Conservation (phyloP, 495 filamentous ascomycete genomes). For the Penicillium parvum region DNA sequence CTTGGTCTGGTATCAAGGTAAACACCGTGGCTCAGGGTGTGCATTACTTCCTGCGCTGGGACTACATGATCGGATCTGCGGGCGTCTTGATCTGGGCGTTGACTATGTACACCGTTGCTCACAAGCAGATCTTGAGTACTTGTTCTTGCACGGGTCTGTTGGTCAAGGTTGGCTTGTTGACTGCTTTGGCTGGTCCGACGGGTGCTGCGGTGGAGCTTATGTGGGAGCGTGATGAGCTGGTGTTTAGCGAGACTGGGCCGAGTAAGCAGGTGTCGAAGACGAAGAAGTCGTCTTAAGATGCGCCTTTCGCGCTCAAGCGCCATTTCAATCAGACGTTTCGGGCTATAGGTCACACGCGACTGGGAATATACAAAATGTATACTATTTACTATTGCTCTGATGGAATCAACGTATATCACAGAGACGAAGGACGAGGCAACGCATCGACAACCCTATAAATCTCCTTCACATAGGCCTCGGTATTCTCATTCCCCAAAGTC, state of each 20-base stretch:
- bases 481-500: conserved; percentile 25
- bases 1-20: conserved; percentile 36
- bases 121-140: conserved; percentile 32
- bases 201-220: conserved; percentile 49
- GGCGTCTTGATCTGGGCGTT: conserved; percentile 54
- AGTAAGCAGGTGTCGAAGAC: conserved; percentile 15
- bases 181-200: conserved; percentile 44
- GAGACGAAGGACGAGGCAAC: neutral
- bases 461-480: conserved; percentile 29
- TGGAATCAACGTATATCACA: neutral
- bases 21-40: conserved; percentile 45
- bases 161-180: conserved; percentile 36
- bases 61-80: conserved; percentile 49
- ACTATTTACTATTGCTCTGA: too few species aligned
- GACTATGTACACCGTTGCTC: conserved; percentile 36
- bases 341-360: too few species aligned
- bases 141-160: conserved; percentile 26
- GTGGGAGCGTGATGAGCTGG: conserved; percentile 55
- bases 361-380: too few species aligned
- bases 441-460: conserved; percentile 30
- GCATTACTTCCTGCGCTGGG: conserved; percentile 54
- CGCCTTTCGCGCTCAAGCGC: neutral
- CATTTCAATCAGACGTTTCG: too few species aligned
- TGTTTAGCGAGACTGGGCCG: conserved; percentile 28
- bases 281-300: conserved; percentile 22